Conservation (phyloP, 2,329 filamentous ascomycete species). For the Sphaerulina musiva region DNA sequence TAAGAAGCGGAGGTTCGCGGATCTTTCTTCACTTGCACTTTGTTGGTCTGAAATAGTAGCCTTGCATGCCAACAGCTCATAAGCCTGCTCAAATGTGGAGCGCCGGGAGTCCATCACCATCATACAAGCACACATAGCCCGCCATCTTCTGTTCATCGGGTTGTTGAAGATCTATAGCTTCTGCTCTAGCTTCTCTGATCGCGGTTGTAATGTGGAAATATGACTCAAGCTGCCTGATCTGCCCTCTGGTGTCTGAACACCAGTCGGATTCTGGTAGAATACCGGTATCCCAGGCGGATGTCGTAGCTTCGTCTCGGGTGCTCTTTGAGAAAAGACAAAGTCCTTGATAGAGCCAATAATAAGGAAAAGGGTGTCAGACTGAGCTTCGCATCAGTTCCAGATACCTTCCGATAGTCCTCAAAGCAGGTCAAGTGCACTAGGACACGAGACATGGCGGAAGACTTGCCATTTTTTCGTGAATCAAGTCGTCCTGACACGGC, state of each 20-base stretch:
- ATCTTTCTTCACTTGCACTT: too few species aligned
- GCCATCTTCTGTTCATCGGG: too few species aligned
- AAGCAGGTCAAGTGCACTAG: neutral
- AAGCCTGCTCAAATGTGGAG: too few species aligned
- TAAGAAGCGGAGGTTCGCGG: too few species aligned
- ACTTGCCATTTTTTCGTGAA: slow-evolving; percentile 2
- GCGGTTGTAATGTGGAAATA: neutral
- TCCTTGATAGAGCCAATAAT: slow-evolving; percentile 21
- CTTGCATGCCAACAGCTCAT: too few species aligned
- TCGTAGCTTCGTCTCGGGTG: slow-evolving; percentile 16
- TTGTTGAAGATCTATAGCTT: too few species aligned
- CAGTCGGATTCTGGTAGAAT: neutral
- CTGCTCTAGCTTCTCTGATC: neutral
- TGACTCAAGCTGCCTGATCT: neutral
- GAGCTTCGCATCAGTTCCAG: neutral
- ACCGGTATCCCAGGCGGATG: slow-evolving; percentile 15
- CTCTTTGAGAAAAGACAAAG: slow-evolving; percentile 19
- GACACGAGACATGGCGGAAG: neutral
- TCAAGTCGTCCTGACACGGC: neutral
- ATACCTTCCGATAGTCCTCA: neutral
- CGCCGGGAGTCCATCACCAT: too few species aligned
- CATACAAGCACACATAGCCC: too few species aligned
- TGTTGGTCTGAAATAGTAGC: too few species aligned
- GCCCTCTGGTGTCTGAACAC: neutral
- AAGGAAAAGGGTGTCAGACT: slow-evolving; percentile 20